A percentile compares a stretch with the other conserved stretches of the same genome.
Evolutionary conservation across 805 yeast genomes (phyloP).

Genomic region (Barnettozyma siamensis): DNA sequence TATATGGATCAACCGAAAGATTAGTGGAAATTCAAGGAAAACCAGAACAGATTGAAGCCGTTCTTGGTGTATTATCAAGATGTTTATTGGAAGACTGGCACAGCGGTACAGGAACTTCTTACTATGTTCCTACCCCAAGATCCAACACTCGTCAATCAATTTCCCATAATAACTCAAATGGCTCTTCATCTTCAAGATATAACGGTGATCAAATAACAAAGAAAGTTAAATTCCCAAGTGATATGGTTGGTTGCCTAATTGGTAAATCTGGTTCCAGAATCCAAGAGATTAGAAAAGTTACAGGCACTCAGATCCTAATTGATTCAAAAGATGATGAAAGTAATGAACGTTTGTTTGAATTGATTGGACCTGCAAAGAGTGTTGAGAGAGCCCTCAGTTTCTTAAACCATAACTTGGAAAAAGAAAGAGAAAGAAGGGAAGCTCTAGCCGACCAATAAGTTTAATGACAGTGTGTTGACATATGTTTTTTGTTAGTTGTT

Average conservation of each 20-base stretch:
- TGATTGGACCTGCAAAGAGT: constrained; percentile 46
- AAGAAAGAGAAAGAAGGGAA: constrained; percentile 49
- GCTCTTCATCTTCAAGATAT: not conserved
- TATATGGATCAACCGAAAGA: constrained; percentile 79
- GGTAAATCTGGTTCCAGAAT: constrained; percentile 84
- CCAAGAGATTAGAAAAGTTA: constrained; percentile 72
- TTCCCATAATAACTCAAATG: constrained; percentile 3
- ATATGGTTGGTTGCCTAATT: constrained; percentile 82
- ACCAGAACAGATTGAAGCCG: constrained; percentile 53
- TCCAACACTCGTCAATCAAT: constrained; percentile 2
- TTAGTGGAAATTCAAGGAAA: constrained; percentile 83
- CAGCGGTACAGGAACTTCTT: constrained; percentile 55
- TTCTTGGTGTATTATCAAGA: constrained; percentile 55
- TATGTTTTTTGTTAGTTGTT: not conserved
- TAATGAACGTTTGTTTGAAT: constrained; percentile 63
- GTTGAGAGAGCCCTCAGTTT: constrained; percentile 56
- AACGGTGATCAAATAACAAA: constrained; percentile 27
- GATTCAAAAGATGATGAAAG: constrained; percentile 61
- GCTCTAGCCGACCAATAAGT: constrained; percentile 18
- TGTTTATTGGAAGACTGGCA: constrained; percentile 73
- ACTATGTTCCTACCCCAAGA: constrained; percentile 47
- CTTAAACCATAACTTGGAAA: constrained; percentile 51
- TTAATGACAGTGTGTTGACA: too few species aligned
- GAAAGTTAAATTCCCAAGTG: constrained; percentile 61
- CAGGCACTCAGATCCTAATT: constrained; percentile 76